Conservation (phyloP, 306 rosid species). For the Carpinus fangiana region DNA sequence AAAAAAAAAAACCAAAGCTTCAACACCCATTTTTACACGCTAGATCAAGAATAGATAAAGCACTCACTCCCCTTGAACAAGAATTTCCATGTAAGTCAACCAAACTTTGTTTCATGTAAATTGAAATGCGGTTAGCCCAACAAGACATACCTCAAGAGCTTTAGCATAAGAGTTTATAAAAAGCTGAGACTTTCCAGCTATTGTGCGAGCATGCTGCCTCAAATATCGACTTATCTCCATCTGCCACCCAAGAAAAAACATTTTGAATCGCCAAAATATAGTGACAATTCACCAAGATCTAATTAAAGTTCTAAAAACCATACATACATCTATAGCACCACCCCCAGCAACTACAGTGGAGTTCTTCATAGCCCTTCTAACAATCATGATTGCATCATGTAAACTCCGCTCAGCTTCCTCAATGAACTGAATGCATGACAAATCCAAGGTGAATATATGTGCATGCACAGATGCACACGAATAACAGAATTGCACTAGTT, state of each 20-base stretch:
- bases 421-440: conserved; percentile 60
- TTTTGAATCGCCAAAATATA: not conserved
- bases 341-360: conserved; percentile 99
- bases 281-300: conserved; percentile 2
- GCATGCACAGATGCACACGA: not conserved
- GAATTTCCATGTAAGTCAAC: not conserved
- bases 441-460: conserved; percentile 7
- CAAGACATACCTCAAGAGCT: conserved; percentile 79
- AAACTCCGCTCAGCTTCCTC: conserved; percentile 99
- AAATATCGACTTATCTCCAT: conserved; percentile 96
- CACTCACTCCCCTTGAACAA: not conserved
- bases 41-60: not conserved
- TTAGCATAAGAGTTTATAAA: conserved; percentile 95
- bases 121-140: not conserved
- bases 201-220: conserved; percentile 90
- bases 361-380: conserved; percentile 92
- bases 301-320: conserved; percentile 28
- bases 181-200: conserved; percentile 90
- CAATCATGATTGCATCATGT: conserved; percentile 99
- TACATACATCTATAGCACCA: conserved; percentile 99
- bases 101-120: not conserved
- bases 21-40: not conserved
- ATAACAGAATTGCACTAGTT: not conserved
- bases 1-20: not conserved
- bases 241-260: conserved; percentile 48